Conservation (phyloP, 2,329 filamentous ascomycete species). For the Cyphellophora europaea region DNA sequence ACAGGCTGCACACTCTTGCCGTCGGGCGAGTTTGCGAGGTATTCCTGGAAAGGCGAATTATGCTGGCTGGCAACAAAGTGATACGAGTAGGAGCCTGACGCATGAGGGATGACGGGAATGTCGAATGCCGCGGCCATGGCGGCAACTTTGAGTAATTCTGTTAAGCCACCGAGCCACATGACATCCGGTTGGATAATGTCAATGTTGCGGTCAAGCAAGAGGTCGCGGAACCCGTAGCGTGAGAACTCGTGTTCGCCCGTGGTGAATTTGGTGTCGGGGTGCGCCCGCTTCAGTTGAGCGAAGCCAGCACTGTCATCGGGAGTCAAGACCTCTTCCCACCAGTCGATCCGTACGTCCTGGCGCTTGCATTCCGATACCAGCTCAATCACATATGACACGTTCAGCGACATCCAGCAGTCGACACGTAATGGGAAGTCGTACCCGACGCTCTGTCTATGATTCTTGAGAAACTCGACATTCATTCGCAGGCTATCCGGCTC, state of each 20-base stretch:
- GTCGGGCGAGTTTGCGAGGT: conserved; percentile 85
- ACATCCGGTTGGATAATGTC: conserved; percentile 94
- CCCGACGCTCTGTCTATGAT: conserved; percentile 75
- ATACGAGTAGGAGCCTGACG: conserved; percentile 88
- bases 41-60: conserved; percentile 92
- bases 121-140: conserved; percentile 89
- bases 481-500: conserved; percentile 74
- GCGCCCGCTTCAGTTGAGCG: conserved; percentile 78
- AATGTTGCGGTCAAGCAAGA: conserved; percentile 82
- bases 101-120: conserved; percentile 89
- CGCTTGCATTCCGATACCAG: conserved; percentile 73
- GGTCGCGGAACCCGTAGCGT: conserved; percentile 86
- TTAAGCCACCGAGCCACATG: conserved; percentile 94
- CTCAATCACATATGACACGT: conserved; percentile 86
- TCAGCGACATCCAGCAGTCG: conserved; percentile 95
- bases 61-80: conserved; percentile 91
- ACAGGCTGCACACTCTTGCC: conserved; percentile 84
- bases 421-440: conserved; percentile 90
- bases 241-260: conserved; percentile 96
- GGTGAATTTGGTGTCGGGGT: conserved; percentile 86
- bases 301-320: conserved; percentile 92
- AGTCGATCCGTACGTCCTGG: conserved; percentile 79
- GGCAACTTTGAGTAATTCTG: conserved; percentile 80
- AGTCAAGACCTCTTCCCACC: conserved; percentile 92
- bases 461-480: conserved; percentile 80